Percentiles rank a stretch among this genome's conserved stretches.
phyloP scores from a whole-genome alignment of 169 alveolate species.

The Babesia ovata region DNA sequence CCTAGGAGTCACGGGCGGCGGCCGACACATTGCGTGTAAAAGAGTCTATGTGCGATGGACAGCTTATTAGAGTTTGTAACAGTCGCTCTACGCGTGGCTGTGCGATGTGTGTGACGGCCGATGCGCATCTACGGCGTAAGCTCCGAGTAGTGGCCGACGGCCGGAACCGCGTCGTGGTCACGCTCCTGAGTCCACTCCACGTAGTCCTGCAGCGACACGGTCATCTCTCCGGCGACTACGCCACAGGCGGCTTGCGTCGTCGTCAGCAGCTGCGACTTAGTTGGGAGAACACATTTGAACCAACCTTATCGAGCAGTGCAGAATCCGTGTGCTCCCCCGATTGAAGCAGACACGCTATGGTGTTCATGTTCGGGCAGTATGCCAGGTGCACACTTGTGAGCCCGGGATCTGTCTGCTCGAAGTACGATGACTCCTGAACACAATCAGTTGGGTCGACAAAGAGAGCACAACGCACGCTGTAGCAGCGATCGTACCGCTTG shows the following conservation, averaged over 20 bases:
- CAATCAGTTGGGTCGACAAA: background rate
- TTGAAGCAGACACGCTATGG: slow-evolving; percentile 27
- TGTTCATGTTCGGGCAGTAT: slow-evolving; percentile 41
- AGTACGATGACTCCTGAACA: slow-evolving; percentile 41
- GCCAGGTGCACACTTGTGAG: slow-evolving; percentile 55
- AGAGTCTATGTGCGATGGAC: background rate
- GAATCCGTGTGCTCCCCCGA: slow-evolving; percentile 30
- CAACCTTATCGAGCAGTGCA: slow-evolving; percentile 10
- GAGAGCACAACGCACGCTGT: background rate
- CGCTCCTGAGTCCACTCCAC: slow-evolving; percentile 23
- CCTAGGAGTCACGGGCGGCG: background rate
- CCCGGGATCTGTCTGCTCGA: slow-evolving; percentile 42
- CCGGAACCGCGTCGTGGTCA: background rate
- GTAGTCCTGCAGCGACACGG: slow-evolving; percentile 6
- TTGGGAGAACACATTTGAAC: background rate
- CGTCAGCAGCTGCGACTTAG: slow-evolving; percentile 26
- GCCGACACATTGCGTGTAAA: background rate
- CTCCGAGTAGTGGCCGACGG: background rate
- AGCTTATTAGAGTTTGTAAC: background rate
- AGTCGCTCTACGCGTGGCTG: background rate
- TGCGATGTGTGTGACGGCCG: slow-evolving; percentile 2
- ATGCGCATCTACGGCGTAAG: background rate
- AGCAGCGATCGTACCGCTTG: background rate
- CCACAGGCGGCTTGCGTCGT: slow-evolving; percentile 55
- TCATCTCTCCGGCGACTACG: slow-evolving; percentile 39